Evolutionary conservation across 257 asterid genomes (phyloP).

Genomic region (Linaria vulgaris): DNA sequence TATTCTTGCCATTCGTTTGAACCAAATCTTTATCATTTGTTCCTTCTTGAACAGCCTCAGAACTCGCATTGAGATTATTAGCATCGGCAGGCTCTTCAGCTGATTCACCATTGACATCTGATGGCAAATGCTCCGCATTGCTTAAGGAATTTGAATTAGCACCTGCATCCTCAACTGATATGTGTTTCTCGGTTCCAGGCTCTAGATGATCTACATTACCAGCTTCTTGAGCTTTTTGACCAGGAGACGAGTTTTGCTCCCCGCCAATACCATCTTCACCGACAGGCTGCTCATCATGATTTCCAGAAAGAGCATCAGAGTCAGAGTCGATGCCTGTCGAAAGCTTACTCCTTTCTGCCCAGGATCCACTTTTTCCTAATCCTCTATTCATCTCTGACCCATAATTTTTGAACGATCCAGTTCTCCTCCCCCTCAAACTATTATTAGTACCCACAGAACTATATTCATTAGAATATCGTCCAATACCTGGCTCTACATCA

Average conservation of each 20-base stretch:
- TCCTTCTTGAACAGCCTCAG: conserved; percentile 35
- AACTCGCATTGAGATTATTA: conserved; percentile 33
- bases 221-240: conserved; percentile 36
- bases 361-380: conserved; percentile 54
- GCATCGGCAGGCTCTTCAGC: conserved; percentile 38
- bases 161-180: conserved; percentile 40
- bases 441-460: conserved; percentile 45
- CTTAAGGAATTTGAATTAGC: conserved; percentile 33
- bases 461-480: conserved; percentile 59
- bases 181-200: conserved; percentile 40
- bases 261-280: conserved; percentile 41
- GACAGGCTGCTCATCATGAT: conserved; percentile 41
- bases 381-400: conserved; percentile 57
- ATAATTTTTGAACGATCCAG: conserved; percentile 50
- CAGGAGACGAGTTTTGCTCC: conserved; percentile 39
- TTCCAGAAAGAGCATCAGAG: conserved; percentile 42
- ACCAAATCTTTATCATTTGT: conserved; percentile 33
- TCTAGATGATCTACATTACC: conserved; percentile 32
- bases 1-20: conserved; percentile 29
- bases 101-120: conserved; percentile 41
- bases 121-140: conserved; percentile 31
- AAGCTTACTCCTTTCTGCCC: conserved; percentile 49
- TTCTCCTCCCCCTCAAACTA: conserved; percentile 55
- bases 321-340: conserved; percentile 40
- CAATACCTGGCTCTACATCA: conserved; percentile 53